Conservation (phyloP, 1,284 basidiomycete species). For the Malassezia equina region DNA sequence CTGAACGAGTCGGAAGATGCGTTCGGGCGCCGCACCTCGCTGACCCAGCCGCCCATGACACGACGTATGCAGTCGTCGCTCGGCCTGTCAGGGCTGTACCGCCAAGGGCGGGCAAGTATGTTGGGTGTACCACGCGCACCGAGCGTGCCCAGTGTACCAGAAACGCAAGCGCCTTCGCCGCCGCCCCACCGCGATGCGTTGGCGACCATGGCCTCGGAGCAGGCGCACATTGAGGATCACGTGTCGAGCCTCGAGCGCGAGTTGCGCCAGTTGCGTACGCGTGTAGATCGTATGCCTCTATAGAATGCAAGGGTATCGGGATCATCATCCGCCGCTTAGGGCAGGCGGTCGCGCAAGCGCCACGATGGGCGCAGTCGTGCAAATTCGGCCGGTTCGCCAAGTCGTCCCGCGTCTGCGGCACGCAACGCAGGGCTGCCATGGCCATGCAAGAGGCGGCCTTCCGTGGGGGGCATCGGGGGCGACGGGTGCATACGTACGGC, state of each 20-base stretch:
- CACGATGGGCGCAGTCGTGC: neutral
- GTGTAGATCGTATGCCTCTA: constrained; percentile 7
- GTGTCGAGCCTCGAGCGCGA: constrained; percentile 11
- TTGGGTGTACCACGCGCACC: neutral
- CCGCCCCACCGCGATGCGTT: neutral
- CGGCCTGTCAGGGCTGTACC: constrained; percentile 11
- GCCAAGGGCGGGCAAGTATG: neutral
- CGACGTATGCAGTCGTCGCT: constrained; percentile 19
- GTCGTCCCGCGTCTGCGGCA: neutral
- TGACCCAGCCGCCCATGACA: neutral
- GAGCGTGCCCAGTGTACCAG: neutral
- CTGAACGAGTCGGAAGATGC: constrained; percentile 11
- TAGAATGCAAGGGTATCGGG: neutral
- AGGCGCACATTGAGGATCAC: constrained; percentile 2
- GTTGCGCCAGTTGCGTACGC: constrained; percentile 5
- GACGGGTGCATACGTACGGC: neutral
- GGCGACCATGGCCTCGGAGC: constrained; percentile 1
- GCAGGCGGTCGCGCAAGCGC: neutral
- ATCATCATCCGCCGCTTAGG: neutral
- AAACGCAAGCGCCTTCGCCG: neutral
- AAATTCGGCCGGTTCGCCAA: neutral
- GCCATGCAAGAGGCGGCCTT: neutral
- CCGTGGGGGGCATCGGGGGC: neutral
- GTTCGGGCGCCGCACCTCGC: constrained; percentile 11
- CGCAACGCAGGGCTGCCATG: neutral